Base-by-base conservation (phyloP, 2,329 filamentous ascomycete genomes). In the Aspergillus aculeatinus region DNA sequence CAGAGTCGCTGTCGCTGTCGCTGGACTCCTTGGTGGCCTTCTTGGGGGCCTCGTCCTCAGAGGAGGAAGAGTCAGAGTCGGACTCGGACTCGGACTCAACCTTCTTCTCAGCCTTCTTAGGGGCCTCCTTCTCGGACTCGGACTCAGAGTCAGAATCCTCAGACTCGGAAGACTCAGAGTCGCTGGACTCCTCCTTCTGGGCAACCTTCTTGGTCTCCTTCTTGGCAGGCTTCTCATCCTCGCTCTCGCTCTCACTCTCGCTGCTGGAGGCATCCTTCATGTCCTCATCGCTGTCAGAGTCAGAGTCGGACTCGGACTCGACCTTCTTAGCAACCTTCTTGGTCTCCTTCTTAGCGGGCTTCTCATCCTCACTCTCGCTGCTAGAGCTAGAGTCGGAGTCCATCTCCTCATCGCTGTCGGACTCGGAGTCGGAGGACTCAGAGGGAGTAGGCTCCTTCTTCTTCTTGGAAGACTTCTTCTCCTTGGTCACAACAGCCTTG, bases 401-500 rank as follows among this genome's bases (percentile, higher is more conserved):
- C 60, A 65, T 68, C 57, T 72, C 71, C 57, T 72, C 70, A 39
- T 73, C 72, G 61, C 71, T 70, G 48, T 75, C 74, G 33, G 71
- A 74, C 33, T 63, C 59, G 58, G 69, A 73, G 58, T 72, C 70
- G 48, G 73, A 72, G 54, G 67, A 72, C 62, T 72, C 75, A 52
- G 71, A 72, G 56, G 74, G 72, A 55, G 76, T 76, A 65, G 67
- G 66, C 42, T 63, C 76, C 70, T 77, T 77, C 74, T 80, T 80
- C 72, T 77, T 73, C 67, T 77, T 75, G 67, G 75, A 71, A 58
- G 67, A 74, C 72, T 79, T 79, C 58, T 76, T 69, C 56, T 74
- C 74, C 70, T 79, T 79, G 53, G 69, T 59, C 56, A 71, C 74
- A 31, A 77, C 67, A 63, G 78, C 73, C 62, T 73, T 74, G 61